Base-by-base conservation (phyloP, 208 protist species). In the Spongospora subterranea region DNA sequence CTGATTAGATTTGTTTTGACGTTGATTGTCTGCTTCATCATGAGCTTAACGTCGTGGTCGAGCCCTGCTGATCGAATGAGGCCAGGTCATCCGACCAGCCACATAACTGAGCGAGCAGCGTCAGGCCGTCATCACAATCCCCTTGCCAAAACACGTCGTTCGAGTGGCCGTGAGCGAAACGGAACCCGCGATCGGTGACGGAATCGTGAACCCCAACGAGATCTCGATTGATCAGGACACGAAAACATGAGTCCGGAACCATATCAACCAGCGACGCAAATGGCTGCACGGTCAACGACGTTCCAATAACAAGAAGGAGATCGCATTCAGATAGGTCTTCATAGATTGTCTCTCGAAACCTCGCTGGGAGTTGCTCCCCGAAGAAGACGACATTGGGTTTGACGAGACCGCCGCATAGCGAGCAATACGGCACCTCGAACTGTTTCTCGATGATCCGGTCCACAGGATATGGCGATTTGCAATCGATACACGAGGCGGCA, bases 301-400 rank as follows among this genome's bases (percentile, higher is more conserved):
- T 98, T 43, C 98, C 98, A 77, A 98, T 96, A 29, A 99, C 96
- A 64, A 99, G 93, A 13, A 98, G 90, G 0, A 98, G 46, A 66
- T 98, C 96, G 77, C 96, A 96, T 40, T 92, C 88, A 38, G n/a
- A n/a, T n/a, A n/a, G n/a, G n/a, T n/a, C n/a, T n/a, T n/a, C n/a
- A 35, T 11, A 0, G 20, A 96, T 64, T 35, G 93, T 88, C 32
- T 95, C 45, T 35, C 96, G 96, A 92, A 98, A 98, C 0, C 92
- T 66, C 20, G 95, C 91, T 0, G 97, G 98, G 17, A 99, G 94
- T 45, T 93, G 90, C 91, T 99, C 97, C 41, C 97, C 97, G 91
- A 98, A 99, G 77, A 99, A 98, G 24, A 98, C 96, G 46, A 99
- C 96, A 92, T 98, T 96, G 0, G 98, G 98, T 92, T 99, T 99